A percentile compares a stretch with the other conserved stretches of the same genome.
Evolutionary conservation across 208 protist species (phyloP).

Genomic region (Leishmania amazonensis): DNA sequence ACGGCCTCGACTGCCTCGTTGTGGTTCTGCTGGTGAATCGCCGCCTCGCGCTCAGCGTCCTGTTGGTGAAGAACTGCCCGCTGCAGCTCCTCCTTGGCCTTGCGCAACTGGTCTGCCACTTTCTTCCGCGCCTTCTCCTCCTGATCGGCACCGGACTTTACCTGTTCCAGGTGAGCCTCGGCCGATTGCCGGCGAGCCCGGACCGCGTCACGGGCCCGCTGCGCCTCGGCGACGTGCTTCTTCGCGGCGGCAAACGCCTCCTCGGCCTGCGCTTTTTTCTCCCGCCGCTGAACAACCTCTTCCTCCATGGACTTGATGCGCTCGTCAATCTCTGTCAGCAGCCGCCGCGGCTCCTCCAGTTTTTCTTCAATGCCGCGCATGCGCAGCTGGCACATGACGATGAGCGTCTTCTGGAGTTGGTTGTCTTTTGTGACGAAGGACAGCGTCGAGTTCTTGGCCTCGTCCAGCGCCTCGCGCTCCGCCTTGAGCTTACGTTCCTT

Average conservation of each 20-base stretch:
- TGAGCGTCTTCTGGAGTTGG: conserved; percentile 90
- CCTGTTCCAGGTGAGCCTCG: conserved; percentile 73
- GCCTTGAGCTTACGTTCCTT: conserved; percentile 93
- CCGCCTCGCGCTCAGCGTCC: conserved; percentile 79
- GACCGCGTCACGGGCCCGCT: conserved; percentile 64
- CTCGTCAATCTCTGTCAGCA: conserved; percentile 70
- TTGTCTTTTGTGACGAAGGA: conserved; percentile 95
- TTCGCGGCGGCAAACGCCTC: conserved; percentile 60
- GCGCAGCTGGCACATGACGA: conserved; percentile 92
- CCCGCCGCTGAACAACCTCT: conserved; percentile 38
- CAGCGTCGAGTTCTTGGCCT: conserved; percentile 94
- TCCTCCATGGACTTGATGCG: conserved; percentile 63
- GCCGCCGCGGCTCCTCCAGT: conserved; percentile 72
- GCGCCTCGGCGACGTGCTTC: conserved; percentile 60
- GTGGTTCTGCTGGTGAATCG: conserved; percentile 84
- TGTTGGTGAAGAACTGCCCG: conserved; percentile 80
- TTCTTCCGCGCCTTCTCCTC: conserved; percentile 75
- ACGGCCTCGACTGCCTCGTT: conserved; percentile 61
- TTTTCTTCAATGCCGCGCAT: conserved; percentile 74
- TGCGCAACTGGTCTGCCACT: conserved; percentile 77
- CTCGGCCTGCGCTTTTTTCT: conserved; percentile 54
- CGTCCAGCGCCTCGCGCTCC: conserved; percentile 95
- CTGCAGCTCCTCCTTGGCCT: conserved; percentile 81
- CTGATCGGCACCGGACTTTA: conserved; percentile 72
- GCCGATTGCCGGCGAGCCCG: conserved; percentile 59